Evolutionary conservation across 108 stramenopile species (phyloP).

Genomic region (Parietichytrium sp.): DNA sequence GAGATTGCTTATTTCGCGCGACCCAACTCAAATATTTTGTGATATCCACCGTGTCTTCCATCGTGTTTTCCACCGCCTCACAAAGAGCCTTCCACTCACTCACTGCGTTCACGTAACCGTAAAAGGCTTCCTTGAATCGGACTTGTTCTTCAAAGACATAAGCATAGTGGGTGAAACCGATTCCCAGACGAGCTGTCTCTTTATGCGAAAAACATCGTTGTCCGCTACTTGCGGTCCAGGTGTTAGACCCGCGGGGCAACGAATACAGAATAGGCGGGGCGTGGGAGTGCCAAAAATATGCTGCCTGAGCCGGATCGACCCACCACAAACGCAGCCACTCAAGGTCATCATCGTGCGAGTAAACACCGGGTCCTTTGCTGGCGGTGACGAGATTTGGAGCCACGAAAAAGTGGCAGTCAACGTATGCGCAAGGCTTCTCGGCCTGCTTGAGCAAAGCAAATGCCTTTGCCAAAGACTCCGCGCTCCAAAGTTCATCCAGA

Average conservation of each 20-base stretch:
- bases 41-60: neutral
- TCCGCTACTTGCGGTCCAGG: neutral
- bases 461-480: neutral
- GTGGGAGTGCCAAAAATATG: conserved; percentile 42
- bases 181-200: conserved; percentile 24
- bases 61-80: no score
- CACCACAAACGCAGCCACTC: conserved; percentile 57
- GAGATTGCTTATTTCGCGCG: neutral
- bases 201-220: conserved; percentile 28
- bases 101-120: conserved; percentile 42
- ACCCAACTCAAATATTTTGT: conserved; percentile 45
- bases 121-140: conserved; percentile 42
- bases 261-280: conserved; percentile 48
- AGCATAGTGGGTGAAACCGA: conserved; percentile 54
- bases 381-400: conserved; percentile 41
- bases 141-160: conserved; percentile 50
- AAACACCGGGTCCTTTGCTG: conserved; percentile 39
- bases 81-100: conserved; percentile 41
- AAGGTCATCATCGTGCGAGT: conserved; percentile 39
- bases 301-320: neutral
- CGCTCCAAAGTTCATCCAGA: conserved; percentile 53
- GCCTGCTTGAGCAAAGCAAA: conserved; percentile 20
- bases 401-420: conserved; percentile 56
- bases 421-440: conserved; percentile 43
- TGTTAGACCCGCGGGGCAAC: neutral